phyloP scores from a whole-genome alignment of 73 alveolate species.

The Breviolum minutum region DNA sequence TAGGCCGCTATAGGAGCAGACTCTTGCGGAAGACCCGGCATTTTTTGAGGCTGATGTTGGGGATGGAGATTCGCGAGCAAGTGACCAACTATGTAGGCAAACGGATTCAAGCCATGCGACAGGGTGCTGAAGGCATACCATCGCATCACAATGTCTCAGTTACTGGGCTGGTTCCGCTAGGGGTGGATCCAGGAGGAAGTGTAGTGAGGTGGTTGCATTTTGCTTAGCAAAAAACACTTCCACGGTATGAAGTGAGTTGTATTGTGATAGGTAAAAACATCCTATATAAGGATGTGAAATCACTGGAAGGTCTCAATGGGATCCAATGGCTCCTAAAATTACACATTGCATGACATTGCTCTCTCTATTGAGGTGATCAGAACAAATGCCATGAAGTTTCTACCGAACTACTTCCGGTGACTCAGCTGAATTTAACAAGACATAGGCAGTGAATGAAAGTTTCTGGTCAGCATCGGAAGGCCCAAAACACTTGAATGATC shows the following conservation, averaged over 20 bases:
- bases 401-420: constrained; percentile 76
- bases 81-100: constrained; percentile 88
- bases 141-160: constrained; percentile 86
- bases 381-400: constrained; percentile 76
- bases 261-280: no score
- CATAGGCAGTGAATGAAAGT: neutral
- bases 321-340: neutral
- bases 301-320: neutral
- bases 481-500: neutral
- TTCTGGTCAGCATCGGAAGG: no score
- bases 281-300: neutral
- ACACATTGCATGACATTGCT: neutral
- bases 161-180: neutral
- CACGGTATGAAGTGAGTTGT: no score
- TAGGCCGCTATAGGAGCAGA: no score
- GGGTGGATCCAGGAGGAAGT: neutral
- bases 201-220: no score
- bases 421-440: neutral
- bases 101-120: constrained; percentile 90
- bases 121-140: constrained; percentile 90
- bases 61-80: constrained; percentile 87
- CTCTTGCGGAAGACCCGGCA: no score
- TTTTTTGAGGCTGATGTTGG: constrained; percentile 81
- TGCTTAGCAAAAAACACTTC: no score
- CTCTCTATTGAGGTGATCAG: constrained; percentile 21